These are phyloP conservation scores for Coniella vitis DNA, from an alignment of 2,329 filamentous ascomycete genomes.

Conservation along the genomic window DNA sequence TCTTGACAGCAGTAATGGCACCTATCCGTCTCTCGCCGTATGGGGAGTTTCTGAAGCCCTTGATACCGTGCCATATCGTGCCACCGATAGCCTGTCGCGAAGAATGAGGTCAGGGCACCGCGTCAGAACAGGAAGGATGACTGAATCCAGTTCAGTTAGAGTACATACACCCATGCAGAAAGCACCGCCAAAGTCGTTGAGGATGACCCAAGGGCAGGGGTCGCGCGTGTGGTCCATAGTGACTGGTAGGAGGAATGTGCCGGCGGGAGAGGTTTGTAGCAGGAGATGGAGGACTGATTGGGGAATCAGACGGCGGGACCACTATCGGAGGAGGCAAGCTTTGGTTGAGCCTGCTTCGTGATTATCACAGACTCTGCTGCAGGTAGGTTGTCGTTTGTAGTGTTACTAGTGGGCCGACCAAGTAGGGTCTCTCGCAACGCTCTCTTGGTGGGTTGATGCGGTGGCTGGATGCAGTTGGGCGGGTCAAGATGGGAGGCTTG, in stretches of 20 bases:
- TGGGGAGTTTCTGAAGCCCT: slow-evolving; percentile 83
- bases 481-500: neutral
- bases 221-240: slow-evolving; percentile 92
- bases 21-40: slow-evolving; percentile 95
- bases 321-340: neutral
- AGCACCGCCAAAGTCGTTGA: slow-evolving; percentile 96
- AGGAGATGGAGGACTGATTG: neutral
- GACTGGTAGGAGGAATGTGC: neutral
- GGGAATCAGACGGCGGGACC: neutral
- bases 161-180: slow-evolving; percentile 87
- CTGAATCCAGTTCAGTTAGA: neutral
- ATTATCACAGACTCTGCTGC: too few relatives aligned
- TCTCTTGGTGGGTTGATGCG: too few relatives aligned
- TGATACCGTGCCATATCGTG: slow-evolving; percentile 93
- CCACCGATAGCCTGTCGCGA: slow-evolving; percentile 59
- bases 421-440: too few relatives aligned
- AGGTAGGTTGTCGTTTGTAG: too few relatives aligned
- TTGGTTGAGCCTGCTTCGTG: too few relatives aligned
- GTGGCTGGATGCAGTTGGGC: neutral
- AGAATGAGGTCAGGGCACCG: slow-evolving; percentile 10
- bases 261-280: neutral
- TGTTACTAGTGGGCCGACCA: too few relatives aligned
- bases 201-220: slow-evolving; percentile 91
- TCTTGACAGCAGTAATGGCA: slow-evolving; percentile 94
- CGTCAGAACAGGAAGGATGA: neutral